These are phyloP conservation scores for Candida maris DNA, from an alignment of 805 yeast species.

Conservation along the genomic window DNA sequence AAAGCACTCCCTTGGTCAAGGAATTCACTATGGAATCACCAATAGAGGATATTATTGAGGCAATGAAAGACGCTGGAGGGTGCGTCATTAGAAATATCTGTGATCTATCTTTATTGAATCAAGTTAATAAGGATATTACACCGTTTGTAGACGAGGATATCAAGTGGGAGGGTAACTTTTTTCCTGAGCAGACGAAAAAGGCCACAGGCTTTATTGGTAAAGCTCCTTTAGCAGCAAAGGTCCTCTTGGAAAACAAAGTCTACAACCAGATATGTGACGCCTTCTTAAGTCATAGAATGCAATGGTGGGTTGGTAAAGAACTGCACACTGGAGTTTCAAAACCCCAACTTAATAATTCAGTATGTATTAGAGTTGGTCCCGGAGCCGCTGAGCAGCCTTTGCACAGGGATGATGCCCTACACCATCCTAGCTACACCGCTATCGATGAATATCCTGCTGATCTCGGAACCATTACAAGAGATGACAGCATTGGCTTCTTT, in stretches of 20 bases:
- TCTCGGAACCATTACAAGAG: constrained; percentile 15
- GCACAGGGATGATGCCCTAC: constrained; percentile 26
- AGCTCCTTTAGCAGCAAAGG: constrained; percentile 17
- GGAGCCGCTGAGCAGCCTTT: constrained; percentile 24
- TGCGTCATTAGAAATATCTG: constrained; percentile 22
- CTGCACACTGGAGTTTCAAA: constrained; percentile 20
- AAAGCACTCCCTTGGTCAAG: constrained; percentile 5
- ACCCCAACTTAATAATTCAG: constrained; percentile 19
- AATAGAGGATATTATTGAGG: constrained; percentile 11
- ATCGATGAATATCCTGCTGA: constrained; percentile 16
- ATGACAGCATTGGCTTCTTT: constrained; percentile 21
- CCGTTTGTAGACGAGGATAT: constrained; percentile 23
- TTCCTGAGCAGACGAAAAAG: constrained; percentile 24
- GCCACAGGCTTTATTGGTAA: constrained; percentile 24
- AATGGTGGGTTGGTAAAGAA: constrained; percentile 23
- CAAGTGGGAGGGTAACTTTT: constrained; percentile 25
- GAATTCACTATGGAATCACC: constrained; percentile 10
- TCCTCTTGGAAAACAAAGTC: constrained; percentile 17
- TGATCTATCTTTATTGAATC: constrained; percentile 10
- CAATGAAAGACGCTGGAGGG: constrained; percentile 25
- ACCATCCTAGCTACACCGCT: constrained; percentile 19
- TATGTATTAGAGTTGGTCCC: constrained; percentile 26
- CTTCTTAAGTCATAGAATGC: constrained; percentile 20
- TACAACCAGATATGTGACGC: constrained; percentile 17
- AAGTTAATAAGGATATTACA: constrained; percentile 18